phyloP scores from a whole-genome alignment of 306 rosid species.

The Trifolium dubium region DNA sequence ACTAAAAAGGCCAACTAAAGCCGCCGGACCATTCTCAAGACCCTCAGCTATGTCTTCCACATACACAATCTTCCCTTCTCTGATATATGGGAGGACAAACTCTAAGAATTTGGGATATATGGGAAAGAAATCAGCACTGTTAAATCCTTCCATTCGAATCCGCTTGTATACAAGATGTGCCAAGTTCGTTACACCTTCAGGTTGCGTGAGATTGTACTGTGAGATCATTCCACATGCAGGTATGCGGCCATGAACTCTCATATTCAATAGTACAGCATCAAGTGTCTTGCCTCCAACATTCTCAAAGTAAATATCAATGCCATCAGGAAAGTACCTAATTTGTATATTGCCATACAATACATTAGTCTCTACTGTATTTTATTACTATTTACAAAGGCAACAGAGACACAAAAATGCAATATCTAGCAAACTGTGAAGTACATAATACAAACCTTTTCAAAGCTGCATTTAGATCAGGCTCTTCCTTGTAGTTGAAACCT shows the following conservation, averaged over 20 bases:
- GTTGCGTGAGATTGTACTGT: constrained; percentile 46
- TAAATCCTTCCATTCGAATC: constrained; percentile 43
- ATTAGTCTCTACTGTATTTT: constrained; percentile 18
- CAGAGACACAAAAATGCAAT: background rate
- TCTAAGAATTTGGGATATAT: constrained; percentile 49
- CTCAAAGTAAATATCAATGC: constrained; percentile 51
- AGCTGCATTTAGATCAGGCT: constrained; percentile 44
- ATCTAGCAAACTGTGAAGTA: background rate
- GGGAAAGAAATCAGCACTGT: constrained; percentile 6
- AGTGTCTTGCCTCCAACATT: constrained; percentile 50
- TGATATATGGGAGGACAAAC: constrained; percentile 43
- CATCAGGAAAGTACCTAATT: constrained; percentile 49
- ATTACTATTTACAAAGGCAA: background rate
- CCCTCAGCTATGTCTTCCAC: constrained; percentile 47
- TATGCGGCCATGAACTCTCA: constrained; percentile 42
- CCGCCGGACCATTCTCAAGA: constrained; percentile 48
- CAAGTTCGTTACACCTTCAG: constrained; percentile 45
- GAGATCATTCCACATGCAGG: constrained; percentile 46
- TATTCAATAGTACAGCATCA: constrained; percentile 41
- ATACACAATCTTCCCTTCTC: constrained; percentile 46
- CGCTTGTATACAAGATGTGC: constrained; percentile 32
- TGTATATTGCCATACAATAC: background rate
- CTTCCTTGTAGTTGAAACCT: constrained; percentile 53
- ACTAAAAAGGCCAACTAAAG: constrained; percentile 46
- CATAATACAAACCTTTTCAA: constrained; percentile 44